phyloP scores from a whole-genome alignment of 2,329 filamentous ascomycete genomes.

The Talaromyces sp. region DNA sequence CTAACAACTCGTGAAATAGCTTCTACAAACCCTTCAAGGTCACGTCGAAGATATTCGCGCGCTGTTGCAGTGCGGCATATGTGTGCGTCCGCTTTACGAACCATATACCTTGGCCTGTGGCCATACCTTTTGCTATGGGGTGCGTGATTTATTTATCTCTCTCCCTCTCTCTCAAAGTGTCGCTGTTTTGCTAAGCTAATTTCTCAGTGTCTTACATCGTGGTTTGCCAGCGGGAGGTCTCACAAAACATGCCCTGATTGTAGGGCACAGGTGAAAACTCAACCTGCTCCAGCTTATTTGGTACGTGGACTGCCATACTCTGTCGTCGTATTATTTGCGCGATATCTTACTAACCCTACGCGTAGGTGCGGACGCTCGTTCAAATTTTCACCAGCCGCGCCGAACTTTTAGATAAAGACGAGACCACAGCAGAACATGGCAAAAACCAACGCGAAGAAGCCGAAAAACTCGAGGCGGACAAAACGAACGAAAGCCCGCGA shows the following conservation, averaged over 20 bases:
- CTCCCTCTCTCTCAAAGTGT: neutral
- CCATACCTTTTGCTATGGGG: constrained; percentile 67
- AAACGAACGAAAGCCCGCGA: constrained; percentile 44
- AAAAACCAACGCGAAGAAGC: constrained; percentile 56
- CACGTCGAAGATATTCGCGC: constrained; percentile 59
- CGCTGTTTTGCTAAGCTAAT: constrained; percentile 19
- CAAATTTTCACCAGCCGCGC: constrained; percentile 56
- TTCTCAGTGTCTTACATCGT: constrained; percentile 51
- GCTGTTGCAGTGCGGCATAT: constrained; percentile 63
- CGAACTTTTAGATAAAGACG: constrained; percentile 58
- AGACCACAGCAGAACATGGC: constrained; percentile 58
- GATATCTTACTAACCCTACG: neutral
- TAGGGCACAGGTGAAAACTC: constrained; percentile 52
- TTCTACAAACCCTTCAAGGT: constrained; percentile 40
- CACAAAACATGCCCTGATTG: constrained; percentile 67
- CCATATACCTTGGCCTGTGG: constrained; percentile 64
- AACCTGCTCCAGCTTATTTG: constrained; percentile 61
- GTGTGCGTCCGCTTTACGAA: constrained; percentile 63
- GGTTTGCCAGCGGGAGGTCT: constrained; percentile 49
- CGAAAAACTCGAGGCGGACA: constrained; percentile 56
- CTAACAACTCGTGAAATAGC: constrained; percentile 18
- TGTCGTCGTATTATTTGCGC: neutral
- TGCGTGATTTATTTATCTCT: constrained; percentile 28
- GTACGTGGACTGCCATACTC: constrained; percentile 33
- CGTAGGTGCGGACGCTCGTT: constrained; percentile 59